phyloP scores from a whole-genome alignment of 2,329 filamentous ascomycete genomes.

The Penicillium sp. region DNA sequence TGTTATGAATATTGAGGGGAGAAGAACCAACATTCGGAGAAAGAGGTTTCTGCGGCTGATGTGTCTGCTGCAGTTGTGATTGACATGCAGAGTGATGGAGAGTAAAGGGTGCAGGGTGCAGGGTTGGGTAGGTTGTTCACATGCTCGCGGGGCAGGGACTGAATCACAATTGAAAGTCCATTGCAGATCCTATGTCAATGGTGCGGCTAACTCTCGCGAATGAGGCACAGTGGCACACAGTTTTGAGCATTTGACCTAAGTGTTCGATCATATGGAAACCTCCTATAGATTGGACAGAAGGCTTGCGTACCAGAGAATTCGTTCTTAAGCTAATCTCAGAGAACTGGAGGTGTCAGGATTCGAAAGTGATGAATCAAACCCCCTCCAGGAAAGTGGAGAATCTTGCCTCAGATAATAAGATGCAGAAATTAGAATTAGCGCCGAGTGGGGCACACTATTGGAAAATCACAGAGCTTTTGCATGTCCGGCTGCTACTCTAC shows the following conservation, averaged over 20 bases:
- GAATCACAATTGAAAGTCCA: not conserved
- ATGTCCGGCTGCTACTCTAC: not conserved
- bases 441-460: not conserved
- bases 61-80: not conserved
- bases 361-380: not conserved
- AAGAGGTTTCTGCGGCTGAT: not conserved
- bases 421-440: not conserved
- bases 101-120: not conserved
- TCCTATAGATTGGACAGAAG: not conserved
- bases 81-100: not conserved
- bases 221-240: not conserved
- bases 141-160: not conserved
- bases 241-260: not conserved
- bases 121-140: not conserved
- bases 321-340: not conserved
- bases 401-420: not conserved
- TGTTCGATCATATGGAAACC: too few species aligned
- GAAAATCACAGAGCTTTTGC: not conserved
- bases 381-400: not conserved
- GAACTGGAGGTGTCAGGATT: not conserved
- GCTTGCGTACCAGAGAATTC: not conserved
- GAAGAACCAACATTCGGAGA: not conserved
- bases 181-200: slow-evolving; percentile 1
- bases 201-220: not conserved
- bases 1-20: not conserved